These are phyloP conservation scores for Chara braunii DNA, from an alignment of 139 green algal genomes.

Conservation along the genomic window DNA sequence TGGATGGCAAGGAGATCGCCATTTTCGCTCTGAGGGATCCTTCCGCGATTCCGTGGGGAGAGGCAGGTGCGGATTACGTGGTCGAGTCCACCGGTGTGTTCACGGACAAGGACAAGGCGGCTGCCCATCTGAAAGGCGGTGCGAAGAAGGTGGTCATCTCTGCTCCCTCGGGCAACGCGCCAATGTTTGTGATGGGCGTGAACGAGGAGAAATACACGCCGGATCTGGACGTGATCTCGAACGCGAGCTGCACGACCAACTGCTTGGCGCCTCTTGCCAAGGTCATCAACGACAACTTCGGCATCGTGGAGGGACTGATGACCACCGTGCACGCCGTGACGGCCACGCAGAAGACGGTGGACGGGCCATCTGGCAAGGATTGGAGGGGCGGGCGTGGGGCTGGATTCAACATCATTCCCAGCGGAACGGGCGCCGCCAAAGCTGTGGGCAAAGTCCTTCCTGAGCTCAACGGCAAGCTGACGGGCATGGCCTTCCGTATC, in stretches of 20 bases:
- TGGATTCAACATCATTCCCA: conserved; percentile 94
- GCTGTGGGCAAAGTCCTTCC: conserved; percentile 77
- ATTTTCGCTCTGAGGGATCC: too few relatives aligned
- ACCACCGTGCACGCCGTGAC: conserved; percentile 87
- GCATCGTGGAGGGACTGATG: conserved; percentile 70
- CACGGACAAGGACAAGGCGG: conserved; percentile 26
- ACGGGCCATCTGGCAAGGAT: conserved; percentile 91
- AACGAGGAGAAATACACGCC: conserved; percentile 49
- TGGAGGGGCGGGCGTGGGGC: conserved; percentile 86
- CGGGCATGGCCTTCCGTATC: conserved; percentile 96
- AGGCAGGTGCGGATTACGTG: conserved; percentile 72
- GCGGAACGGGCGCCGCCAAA: conserved; percentile 92
- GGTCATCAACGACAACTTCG: conserved; percentile 62
- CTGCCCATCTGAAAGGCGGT: conserved; percentile 48
- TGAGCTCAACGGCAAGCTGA: conserved; percentile 94
- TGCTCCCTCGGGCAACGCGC: conserved; percentile 75
- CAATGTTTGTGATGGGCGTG: conserved; percentile 74
- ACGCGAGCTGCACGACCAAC: conserved; percentile 56
- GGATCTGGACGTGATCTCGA: conserved; percentile 46
- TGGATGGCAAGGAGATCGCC: too few relatives aligned
- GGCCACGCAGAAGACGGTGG: conserved; percentile 95
- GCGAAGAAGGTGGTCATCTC: conserved; percentile 98
- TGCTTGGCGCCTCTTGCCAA: conserved; percentile 54
- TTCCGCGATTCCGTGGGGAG: conserved; percentile 76
- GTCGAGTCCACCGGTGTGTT: conserved; percentile 82